A percentile compares a stretch with the other conserved stretches of the same genome.
These are phyloP conservation scores for Trichoderma guizhouense DNA, from an alignment of 2,329 filamentous ascomycete genomes.

Conservation along the genomic window DNA sequence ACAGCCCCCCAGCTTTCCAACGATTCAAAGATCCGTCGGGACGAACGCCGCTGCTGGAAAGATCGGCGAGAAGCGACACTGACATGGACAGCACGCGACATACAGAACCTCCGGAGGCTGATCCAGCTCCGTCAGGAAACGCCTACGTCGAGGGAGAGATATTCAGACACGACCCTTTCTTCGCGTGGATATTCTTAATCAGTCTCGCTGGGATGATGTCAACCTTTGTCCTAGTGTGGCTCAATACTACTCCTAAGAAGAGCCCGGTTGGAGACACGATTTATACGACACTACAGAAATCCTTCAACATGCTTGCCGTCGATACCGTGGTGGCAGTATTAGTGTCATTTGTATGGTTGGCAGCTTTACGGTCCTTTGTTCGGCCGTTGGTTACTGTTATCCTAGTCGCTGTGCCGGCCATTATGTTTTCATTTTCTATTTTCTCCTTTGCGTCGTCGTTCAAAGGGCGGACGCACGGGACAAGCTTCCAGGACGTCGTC, in stretches of 20 bases:
- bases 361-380: constrained; percentile 82
- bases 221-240: constrained; percentile 82
- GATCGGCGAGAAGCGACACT: constrained; percentile 45
- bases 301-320: constrained; percentile 83
- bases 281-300: constrained; percentile 82
- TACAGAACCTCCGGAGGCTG: constrained; percentile 38
- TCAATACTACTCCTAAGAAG: constrained; percentile 76
- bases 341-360: constrained; percentile 87
- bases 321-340: constrained; percentile 89
- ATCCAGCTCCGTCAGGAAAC: constrained; percentile 41
- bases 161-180: constrained; percentile 84
- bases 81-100: constrained; percentile 41
- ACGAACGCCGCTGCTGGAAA: constrained; percentile 39
- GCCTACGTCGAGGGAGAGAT: constrained; percentile 62
- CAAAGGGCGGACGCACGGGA: constrained; percentile 70
- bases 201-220: constrained; percentile 79
- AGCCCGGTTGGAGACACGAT: constrained; percentile 85
- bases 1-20: constrained; percentile 60
- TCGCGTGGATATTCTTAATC: constrained; percentile 86
- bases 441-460: constrained; percentile 91
- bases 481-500: constrained; percentile 75
- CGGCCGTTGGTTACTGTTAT: constrained; percentile 78
- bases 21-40: constrained; percentile 47
- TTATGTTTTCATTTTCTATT: constrained; percentile 83
- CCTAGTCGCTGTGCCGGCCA: constrained; percentile 77